Base-by-base conservation (phyloP, 148 eudicot genomes). In the Vaccinium darrowii region DNA sequence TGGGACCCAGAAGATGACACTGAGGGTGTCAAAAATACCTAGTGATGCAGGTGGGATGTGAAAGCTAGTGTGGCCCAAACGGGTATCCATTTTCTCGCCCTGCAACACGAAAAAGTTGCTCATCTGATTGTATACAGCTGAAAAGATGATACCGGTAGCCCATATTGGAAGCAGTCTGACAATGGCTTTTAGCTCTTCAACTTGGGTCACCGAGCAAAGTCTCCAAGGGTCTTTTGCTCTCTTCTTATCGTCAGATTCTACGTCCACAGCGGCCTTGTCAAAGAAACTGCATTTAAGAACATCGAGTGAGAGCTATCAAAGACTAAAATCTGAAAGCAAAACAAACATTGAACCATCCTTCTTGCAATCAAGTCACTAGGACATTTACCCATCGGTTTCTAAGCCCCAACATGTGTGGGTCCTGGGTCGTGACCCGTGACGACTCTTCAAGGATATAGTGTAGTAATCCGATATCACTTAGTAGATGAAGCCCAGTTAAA, bases 121-220 rank as follows among this genome's bases (percentile, higher is more conserved):
- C 90, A 90, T 93, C 82, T 93, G 95, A 76, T 88, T 74, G 76
- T 94, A 91, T 3, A 94, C 95, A 0, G 97, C 89, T 27, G 90
- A 58, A 82, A 91, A 92, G 57, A 94, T 84, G 69, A 92, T 90
- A 27, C 92, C 93, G 0, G 94, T 89, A 23, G 97, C 93, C 94
- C 94, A 94, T 72, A 94, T 85, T 4, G 95, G 94, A 58, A 91
- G 90, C 86, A 94, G 81, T 15, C 90, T 88, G 18, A 89, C 84
- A 83, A 92, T 86, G 49, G 87, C 84, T 83, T 93, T 93, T 33
- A 93, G 83, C 86, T 93, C 93, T 85, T 93, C 93, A 5, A 93
- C 93, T 79, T 91, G 92, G 47, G 95, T 93, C 73, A 93, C 92
- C 6, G 91, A 86, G 84, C 93, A 91, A 63, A 93, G 49, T 49